Base-by-base conservation (phyloP, 257 asterid species). In the Nicotiana tabacum region DNA sequence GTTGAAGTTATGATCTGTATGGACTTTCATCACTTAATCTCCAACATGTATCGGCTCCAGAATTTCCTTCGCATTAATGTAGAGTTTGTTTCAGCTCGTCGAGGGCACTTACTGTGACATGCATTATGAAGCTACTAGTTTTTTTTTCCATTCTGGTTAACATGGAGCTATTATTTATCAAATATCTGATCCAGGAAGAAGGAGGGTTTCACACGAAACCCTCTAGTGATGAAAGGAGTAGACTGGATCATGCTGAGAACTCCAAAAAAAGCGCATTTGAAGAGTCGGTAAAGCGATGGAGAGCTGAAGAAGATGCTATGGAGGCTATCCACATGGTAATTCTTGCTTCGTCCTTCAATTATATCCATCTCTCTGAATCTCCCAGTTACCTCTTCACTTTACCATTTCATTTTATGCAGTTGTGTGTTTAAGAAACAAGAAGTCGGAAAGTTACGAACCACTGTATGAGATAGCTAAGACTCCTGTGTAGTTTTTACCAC, bases 251-350 rank as follows among this genome's bases (percentile, higher is more conserved):
- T 62, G 86, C 88, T 58, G 90, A 87, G 83, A 86, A 81, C 78
- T 76, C 85, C 65, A 91, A 89, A 84, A 89, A 83, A 83, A 79
- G 77, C 82, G 87, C 83, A 48, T 81, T 83, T 79, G 90, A 87
- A 82, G 93, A 88, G 86, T 87, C 93, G 35, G 76, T 92, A 89
- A 85, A 85, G 82, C 85, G 86, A 79, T 83, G 89, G 91, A 88
- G 90, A 81, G 90, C 93, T 79, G 94, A 90, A 84, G 91, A 87
- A 82, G 93, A 89, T 90, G 93, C 87, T 68, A 37, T 83, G 79
- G 95, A 91, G 83, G 86, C 91, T 81, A 62, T 80, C 81, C 66
- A 74, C 13, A 62, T 83, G 96, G 98, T 93, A 88, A 87, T 77
- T 77, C 61, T 57, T 53, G 16, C 77, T 67, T 67, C 29, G 53